Evolutionary conservation across 2,329 filamentous ascomycete genomes (phyloP).

Genomic region (Arachnomyces sp.): DNA sequence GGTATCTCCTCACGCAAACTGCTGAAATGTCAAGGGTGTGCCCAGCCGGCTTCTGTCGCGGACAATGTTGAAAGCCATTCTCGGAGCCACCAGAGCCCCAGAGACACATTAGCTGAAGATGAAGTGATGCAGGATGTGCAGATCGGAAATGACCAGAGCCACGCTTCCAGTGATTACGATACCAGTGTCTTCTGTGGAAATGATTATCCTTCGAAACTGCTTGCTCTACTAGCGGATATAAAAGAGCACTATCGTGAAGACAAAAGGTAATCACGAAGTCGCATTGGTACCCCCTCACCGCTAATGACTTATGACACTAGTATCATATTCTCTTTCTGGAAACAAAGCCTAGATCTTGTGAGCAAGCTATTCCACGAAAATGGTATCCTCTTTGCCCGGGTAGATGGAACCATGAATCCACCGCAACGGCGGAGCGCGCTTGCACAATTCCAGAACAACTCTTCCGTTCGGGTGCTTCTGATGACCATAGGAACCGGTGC

Average conservation of each 20-base stretch:
- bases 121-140: too few species aligned
- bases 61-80: too few species aligned
- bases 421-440: constrained; percentile 32
- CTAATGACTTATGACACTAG: background rate
- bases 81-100: too few species aligned
- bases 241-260: background rate
- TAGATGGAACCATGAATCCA: constrained; percentile 39
- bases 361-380: background rate
- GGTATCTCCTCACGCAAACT: too few species aligned
- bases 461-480: constrained; percentile 33
- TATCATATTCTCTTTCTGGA: constrained; percentile 1
- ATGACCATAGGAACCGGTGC: constrained; percentile 49
- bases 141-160: too few species aligned
- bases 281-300: background rate
- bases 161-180: background rate
- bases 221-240: background rate
- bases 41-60: too few species aligned
- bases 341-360: background rate
- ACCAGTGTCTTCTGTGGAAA: background rate
- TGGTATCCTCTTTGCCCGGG: background rate
- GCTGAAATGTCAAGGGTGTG: too few species aligned
- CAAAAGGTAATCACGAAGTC: constrained; percentile 1
- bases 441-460: constrained; percentile 26
- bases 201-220: background rate
- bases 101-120: too few species aligned